Conservation (phyloP, 768 basidiomycete genomes). For the Termitomyces sp. region DNA sequence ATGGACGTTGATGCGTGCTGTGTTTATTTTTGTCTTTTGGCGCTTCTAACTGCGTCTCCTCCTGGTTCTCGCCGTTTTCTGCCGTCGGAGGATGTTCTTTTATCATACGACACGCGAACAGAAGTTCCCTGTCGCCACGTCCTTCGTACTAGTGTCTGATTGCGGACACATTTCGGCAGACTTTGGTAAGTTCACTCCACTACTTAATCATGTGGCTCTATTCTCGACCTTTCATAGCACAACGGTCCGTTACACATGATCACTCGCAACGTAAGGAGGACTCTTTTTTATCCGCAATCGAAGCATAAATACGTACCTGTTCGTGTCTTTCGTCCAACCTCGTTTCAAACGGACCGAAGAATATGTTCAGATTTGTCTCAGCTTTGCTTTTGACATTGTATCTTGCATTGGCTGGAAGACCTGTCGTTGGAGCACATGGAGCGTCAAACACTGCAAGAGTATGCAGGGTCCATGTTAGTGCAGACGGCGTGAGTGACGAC, state of each 20-base stretch:
- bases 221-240: neutral
- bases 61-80: neutral
- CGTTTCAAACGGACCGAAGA: neutral
- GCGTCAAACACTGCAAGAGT: neutral
- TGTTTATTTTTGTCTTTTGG: neutral
- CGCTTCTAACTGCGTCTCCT: neutral
- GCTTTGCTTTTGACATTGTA: neutral
- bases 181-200: neutral
- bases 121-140: neutral
- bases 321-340: neutral
- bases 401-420: neutral
- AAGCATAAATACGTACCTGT: neutral
- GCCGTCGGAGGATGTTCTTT: neutral
- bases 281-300: neutral
- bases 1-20: neutral
- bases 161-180: neutral
- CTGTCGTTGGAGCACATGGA: neutral
- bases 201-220: neutral
- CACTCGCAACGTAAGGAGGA: neutral
- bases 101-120: neutral
- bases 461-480: conserved; percentile 16
- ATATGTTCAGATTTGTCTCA: neutral
- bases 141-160: neutral
- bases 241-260: neutral
- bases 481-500: conserved; percentile 16